A percentile compares a stretch with the other conserved stretches of the same genome.
These are phyloP conservation scores for Thalia dealbata DNA, from an alignment of 176 grass and related monocot genomes.

Conservation along the genomic window DNA sequence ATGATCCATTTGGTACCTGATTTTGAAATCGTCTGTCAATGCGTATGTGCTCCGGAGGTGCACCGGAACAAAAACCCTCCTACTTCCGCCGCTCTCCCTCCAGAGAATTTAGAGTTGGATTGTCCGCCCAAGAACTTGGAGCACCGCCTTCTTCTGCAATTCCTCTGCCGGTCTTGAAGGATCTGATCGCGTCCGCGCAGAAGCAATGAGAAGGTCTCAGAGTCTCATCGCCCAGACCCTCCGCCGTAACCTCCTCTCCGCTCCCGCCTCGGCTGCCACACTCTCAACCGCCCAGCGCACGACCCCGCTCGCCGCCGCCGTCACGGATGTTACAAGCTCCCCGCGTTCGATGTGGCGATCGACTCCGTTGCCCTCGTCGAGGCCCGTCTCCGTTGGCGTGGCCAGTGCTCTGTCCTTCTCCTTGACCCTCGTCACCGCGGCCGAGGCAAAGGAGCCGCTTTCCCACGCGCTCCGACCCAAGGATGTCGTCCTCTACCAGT, in stretches of 20 bases:
- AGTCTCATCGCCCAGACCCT: background rate
- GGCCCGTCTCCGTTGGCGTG: slow-evolving; percentile 35
- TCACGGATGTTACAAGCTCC: background rate
- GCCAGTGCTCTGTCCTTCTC: slow-evolving; percentile 71
- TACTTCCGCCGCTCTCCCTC: background rate
- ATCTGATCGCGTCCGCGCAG: background rate
- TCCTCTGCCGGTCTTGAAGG: too few relatives aligned
- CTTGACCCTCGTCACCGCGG: slow-evolving; percentile 46
- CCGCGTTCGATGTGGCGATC: slow-evolving; percentile 4
- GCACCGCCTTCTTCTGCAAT: too few relatives aligned
- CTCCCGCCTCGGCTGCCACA: background rate
- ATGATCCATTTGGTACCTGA: too few relatives aligned
- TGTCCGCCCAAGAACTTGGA: too few relatives aligned
- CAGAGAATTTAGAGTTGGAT: too few relatives aligned
- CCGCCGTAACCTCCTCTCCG: background rate
- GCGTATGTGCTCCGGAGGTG: background rate
- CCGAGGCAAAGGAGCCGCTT: slow-evolving; percentile 65
- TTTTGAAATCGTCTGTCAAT: too few relatives aligned
- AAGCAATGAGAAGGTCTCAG: slow-evolving; percentile 2
- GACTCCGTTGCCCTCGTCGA: slow-evolving; percentile 10
- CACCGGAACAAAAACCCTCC: background rate
- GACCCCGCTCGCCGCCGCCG: background rate
- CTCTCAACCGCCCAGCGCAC: background rate
- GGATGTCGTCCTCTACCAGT: slow-evolving; percentile 85
- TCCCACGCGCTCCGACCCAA: slow-evolving; percentile 42